A percentile compares a stretch with the other conserved stretches of the same genome.
These are phyloP conservation scores for Claviceps arundinis DNA, from an alignment of 2,329 filamentous ascomycete species.

Conservation along the genomic window DNA sequence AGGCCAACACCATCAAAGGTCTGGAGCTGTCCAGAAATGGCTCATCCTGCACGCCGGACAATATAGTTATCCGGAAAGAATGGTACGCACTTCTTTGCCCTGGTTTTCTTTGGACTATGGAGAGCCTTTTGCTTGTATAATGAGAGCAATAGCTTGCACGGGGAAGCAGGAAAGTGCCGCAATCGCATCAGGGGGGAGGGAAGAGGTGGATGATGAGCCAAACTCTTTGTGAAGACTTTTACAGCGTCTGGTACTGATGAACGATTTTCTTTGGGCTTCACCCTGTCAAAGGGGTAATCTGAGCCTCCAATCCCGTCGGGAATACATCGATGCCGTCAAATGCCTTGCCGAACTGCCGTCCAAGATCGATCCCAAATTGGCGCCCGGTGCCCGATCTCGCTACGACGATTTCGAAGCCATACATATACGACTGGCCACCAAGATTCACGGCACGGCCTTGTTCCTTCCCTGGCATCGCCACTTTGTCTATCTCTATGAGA, in stretches of 20 bases:
- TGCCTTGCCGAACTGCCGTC: neutral
- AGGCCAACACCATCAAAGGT: neutral
- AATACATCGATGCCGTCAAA: neutral
- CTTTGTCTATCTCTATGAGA: constrained; percentile 24
- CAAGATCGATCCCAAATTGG: neutral
- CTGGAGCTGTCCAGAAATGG: neutral
- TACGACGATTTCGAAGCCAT: constrained; percentile 4
- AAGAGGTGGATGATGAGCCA: no score
- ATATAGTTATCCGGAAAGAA: neutral
- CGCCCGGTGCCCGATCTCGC: constrained; percentile 3
- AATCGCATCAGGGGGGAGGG: no score
- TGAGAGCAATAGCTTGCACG: no score
- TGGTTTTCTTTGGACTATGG: no score
- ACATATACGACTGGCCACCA: neutral
- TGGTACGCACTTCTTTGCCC: neutral
- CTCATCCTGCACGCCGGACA: neutral
- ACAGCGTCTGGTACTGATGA: no score
- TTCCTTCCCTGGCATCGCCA: constrained; percentile 25
- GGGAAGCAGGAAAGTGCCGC: no score
- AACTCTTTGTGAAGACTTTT: no score
- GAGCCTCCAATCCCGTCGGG: neutral
- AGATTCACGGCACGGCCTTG: neutral
- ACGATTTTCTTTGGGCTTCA: no score
- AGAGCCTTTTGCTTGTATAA: no score
- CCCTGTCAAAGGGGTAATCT: neutral